Evolutionary conservation across 1,139 yeast genomes (phyloP).

Genomic region (Tardiomyces blankii): DNA sequence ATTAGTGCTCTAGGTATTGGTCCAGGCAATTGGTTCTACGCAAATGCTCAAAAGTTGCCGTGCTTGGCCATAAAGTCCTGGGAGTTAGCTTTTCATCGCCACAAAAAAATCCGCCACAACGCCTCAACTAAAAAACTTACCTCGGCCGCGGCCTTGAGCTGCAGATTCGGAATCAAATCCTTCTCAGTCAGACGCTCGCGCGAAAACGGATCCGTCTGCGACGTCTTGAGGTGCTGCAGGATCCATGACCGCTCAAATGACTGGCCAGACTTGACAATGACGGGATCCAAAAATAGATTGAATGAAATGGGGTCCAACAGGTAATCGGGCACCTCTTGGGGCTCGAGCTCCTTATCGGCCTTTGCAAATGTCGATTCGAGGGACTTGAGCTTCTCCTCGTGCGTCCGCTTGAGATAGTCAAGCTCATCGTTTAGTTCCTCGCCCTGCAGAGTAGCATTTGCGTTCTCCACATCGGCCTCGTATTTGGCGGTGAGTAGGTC

Average conservation of each 20-base stretch:
- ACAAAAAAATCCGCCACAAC: neutral
- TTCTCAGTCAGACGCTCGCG: constrained; percentile 29
- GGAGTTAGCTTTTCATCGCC: neutral
- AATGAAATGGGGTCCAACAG: constrained; percentile 39
- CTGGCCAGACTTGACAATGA: constrained; percentile 39
- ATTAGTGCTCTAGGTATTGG: no score
- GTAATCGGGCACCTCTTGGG: constrained; percentile 32
- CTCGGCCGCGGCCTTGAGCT: constrained; percentile 33
- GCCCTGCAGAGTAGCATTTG: constrained; percentile 10
- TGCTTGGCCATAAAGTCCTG: neutral
- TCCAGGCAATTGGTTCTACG: neutral
- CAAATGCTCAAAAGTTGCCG: neutral
- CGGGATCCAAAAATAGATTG: constrained; percentile 36
- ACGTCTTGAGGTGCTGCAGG: constrained; percentile 28
- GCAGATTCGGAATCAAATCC: constrained; percentile 36
- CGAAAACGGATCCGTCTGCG: constrained; percentile 34
- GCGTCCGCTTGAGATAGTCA: constrained; percentile 16
- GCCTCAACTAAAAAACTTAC: neutral
- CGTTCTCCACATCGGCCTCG: constrained; percentile 11
- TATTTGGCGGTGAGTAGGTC: constrained; percentile 19
- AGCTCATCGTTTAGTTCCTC: constrained; percentile 16
- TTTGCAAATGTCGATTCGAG: constrained; percentile 20
- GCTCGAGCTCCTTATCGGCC: constrained; percentile 13
- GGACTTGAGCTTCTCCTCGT: constrained; percentile 19
- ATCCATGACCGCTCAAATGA: constrained; percentile 36